phyloP scores from a whole-genome alignment of 805 yeast genomes.

The Phaffomyces thermotolerans region DNA sequence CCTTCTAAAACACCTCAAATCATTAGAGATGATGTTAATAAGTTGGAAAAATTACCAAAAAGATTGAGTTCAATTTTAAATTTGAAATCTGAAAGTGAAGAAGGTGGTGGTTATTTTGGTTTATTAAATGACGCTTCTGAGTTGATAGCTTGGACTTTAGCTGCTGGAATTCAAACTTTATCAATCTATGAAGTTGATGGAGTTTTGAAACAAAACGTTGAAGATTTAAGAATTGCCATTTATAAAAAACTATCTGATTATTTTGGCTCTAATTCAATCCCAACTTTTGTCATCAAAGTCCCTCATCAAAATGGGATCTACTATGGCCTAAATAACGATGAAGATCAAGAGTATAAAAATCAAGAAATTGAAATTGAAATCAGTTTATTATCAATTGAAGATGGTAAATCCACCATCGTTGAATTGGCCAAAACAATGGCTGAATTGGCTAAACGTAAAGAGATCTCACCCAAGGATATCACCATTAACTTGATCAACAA shows the following conservation, averaged over 20 bases:
- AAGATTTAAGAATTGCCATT: slow-evolving; percentile 51
- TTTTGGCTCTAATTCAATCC: slow-evolving; percentile 65
- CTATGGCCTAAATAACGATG: slow-evolving; percentile 31
- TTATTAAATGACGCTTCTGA: slow-evolving; percentile 72
- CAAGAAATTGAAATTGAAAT: slow-evolving; percentile 49
- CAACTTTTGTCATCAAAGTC: slow-evolving; percentile 51
- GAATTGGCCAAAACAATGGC: slow-evolving; percentile 84
- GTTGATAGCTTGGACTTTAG: slow-evolving; percentile 78
- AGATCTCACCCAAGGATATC: slow-evolving; percentile 57
- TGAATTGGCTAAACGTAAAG: slow-evolving; percentile 56
- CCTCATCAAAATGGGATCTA: slow-evolving; percentile 58
- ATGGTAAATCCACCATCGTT: slow-evolving; percentile 86
- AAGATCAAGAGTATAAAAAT: slow-evolving; percentile 26
- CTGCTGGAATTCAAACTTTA: slow-evolving; percentile 72
- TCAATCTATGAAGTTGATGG: slow-evolving; percentile 80
- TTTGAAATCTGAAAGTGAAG: slow-evolving; percentile 68
- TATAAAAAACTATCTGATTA: slow-evolving; percentile 55
- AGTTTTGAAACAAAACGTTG: slow-evolving; percentile 44
- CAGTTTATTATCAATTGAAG: slow-evolving; percentile 60
- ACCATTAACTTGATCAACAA: slow-evolving; percentile 69
- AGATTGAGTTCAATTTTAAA: slow-evolving; percentile 70
- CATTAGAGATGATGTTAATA: slow-evolving; percentile 74
- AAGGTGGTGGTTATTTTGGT: slow-evolving; percentile 85
- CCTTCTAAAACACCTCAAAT: slow-evolving; percentile 75
- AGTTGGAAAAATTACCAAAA: slow-evolving; percentile 69